phyloP scores from a whole-genome alignment of 2,329 filamentous ascomycete species.

The Colletotrichum higginsianum region DNA sequence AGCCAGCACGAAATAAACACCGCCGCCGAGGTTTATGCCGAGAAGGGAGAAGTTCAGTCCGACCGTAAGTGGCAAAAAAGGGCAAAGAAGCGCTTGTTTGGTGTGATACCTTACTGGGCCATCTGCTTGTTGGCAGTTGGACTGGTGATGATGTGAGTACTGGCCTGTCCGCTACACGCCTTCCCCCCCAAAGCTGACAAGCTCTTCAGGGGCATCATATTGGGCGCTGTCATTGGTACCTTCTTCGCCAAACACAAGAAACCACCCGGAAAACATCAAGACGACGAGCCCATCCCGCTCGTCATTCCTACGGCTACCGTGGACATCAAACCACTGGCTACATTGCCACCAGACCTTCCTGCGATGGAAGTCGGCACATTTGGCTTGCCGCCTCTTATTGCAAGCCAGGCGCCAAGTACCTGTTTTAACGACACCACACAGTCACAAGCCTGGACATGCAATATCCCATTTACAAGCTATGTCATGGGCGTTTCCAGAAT shows the following conservation, averaged over 20 bases:
- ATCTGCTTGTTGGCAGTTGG: slow-evolving; percentile 65
- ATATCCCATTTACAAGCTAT: slow-evolving; percentile 63
- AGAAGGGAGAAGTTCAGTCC: slow-evolving; percentile 62
- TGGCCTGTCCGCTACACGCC: neutral
- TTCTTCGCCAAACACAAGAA: slow-evolving; percentile 55
- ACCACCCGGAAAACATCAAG: slow-evolving; percentile 44
- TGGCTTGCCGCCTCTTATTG: slow-evolving; percentile 67
- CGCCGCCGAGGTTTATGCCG: slow-evolving; percentile 59
- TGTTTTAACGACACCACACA: slow-evolving; percentile 72
- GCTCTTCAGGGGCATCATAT: slow-evolving; percentile 58
- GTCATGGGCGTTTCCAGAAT: slow-evolving; percentile 57
- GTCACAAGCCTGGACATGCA: slow-evolving; percentile 75
- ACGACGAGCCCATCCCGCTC: slow-evolving; percentile 50
- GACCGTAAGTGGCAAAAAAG: slow-evolving; percentile 62
- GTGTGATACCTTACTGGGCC: slow-evolving; percentile 74
- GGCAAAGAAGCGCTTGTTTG: slow-evolving; percentile 70
- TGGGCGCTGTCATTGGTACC: slow-evolving; percentile 71
- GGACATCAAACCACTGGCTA: slow-evolving; percentile 67
- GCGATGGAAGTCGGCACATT: slow-evolving; percentile 70
- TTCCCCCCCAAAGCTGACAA: neutral
- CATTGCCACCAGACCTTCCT: slow-evolving; percentile 65
- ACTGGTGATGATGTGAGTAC: slow-evolving; percentile 61
- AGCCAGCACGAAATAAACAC: slow-evolving; percentile 71
- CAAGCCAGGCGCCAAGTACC: slow-evolving; percentile 63
- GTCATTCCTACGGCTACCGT: slow-evolving; percentile 56